These are phyloP conservation scores for Sphagnum magellanicum DNA, from an alignment of 228 moss, liverwort and hornwort genomes.

Conservation along the genomic window DNA sequence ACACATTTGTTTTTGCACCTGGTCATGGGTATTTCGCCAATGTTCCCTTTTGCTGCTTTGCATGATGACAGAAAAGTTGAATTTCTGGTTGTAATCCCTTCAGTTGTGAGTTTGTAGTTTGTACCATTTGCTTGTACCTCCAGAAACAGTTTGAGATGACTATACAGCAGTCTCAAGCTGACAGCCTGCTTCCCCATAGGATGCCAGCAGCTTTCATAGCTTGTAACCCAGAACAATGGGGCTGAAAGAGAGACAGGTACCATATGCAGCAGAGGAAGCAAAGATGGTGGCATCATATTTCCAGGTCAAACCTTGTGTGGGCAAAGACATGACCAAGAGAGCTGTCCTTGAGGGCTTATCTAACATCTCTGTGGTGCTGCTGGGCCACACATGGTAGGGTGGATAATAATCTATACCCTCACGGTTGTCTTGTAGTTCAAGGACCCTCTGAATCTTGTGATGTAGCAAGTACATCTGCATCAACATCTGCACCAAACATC, in stretches of 20 bases:
- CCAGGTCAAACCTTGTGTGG: background rate
- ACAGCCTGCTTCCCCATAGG: no score
- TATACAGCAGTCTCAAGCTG: background rate
- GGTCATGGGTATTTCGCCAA: constrained; percentile 11
- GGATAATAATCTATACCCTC: constrained; percentile 8
- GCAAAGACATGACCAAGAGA: constrained; percentile 18
- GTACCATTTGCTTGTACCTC: constrained; percentile 6
- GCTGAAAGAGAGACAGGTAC: background rate
- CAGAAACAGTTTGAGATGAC: constrained; percentile 10
- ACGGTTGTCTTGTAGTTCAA: constrained; percentile 16
- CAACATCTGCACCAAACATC: background rate
- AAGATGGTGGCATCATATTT: constrained; percentile 3
- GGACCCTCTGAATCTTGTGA: background rate
- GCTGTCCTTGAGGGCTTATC: constrained; percentile 12
- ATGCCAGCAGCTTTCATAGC: constrained; percentile 6
- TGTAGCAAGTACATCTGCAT: background rate
- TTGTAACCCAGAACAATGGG: constrained; percentile 15
- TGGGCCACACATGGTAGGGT: constrained; percentile 19
- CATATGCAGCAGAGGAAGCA: constrained; percentile 11
- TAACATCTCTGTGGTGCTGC: constrained; percentile 12
- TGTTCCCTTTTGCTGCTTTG: constrained; percentile 15
- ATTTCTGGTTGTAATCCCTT: constrained; percentile 10
- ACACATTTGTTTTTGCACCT: constrained; percentile 13
- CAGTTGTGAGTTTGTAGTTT: constrained; percentile 8
- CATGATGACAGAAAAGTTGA: constrained; percentile 1